These are phyloP conservation scores for Choiromyces venosus DNA, from an alignment of 495 filamentous ascomycete species.

Conservation along the genomic window DNA sequence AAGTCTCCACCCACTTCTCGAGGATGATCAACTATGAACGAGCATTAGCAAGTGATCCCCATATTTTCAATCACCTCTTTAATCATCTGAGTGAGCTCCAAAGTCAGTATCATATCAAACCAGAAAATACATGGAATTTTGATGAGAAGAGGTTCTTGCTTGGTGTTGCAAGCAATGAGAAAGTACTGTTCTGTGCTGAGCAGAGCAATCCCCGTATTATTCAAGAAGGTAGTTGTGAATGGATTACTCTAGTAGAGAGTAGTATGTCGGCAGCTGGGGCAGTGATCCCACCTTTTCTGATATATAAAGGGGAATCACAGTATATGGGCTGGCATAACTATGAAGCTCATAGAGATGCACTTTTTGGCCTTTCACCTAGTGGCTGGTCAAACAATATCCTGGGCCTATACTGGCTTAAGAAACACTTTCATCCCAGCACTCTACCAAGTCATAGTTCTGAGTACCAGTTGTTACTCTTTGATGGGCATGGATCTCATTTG, in stretches of 20 bases:
- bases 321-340: slow-evolving; percentile 10
- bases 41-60: slow-evolving; percentile 10
- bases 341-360: not conserved
- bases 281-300: slow-evolving; percentile 8
- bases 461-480: slow-evolving; percentile 9
- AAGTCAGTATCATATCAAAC: not conserved
- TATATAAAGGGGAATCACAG: slow-evolving; percentile 12
- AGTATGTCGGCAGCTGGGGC: slow-evolving; percentile 10
- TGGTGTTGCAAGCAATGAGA: not conserved
- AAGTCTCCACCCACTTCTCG: slow-evolving; percentile 2
- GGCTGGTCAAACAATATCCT: slow-evolving; percentile 10
- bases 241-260: slow-evolving; percentile 12
- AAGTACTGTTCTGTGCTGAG: not conserved
- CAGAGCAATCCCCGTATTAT: slow-evolving; percentile 5
- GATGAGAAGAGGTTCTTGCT: slow-evolving; percentile 15
- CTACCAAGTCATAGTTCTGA: not conserved
- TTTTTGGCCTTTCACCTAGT: slow-evolving; percentile 3
- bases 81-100: not conserved
- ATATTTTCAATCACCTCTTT: not conserved
- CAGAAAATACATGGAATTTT: slow-evolving; percentile 5
- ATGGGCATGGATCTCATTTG: slow-evolving; percentile 16
- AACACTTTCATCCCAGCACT: slow-evolving; percentile 8
- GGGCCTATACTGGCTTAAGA: slow-evolving; percentile 11
- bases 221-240: slow-evolving; percentile 12
- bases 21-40: slow-evolving; percentile 2